Evolutionary conservation across 208 protist genomes (phyloP), one percentile per base, ranked within the genome.

Genomic region (Acanthamoeba triangularis): DNA sequence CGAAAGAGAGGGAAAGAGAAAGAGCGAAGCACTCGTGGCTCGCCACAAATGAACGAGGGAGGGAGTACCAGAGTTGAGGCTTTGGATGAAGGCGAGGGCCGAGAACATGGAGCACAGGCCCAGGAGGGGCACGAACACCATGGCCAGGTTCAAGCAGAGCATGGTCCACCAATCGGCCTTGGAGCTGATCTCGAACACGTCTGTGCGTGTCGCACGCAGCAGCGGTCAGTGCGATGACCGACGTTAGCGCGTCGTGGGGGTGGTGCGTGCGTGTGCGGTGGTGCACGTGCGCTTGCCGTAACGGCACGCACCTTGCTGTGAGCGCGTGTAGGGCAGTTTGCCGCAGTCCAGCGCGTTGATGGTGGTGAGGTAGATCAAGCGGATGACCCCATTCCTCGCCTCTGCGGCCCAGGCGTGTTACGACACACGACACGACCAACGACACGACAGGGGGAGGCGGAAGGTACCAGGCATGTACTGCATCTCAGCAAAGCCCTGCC

Each of bases 141-240:
- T 82, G 74, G 74, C 74, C 74, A 82, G 37, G 74, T 82, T 82
- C 33, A 82, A 18, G 30, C 74, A 82, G 28, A 82, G 3, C 74
- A 82, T 82, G 74, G 74, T 25, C 74, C 74, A 82, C 74, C 74
- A 82, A 35, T 82, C 74, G 33, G 74, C 74, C 74, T 82, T 82
- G 8, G 74, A 30, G 74, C 74, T 82, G 74, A 82, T 82, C 74
- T 82, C 41, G 74, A 82, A 82, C 74, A 82, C 74, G 30, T 82
- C 74, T 82, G 63, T 59, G 7, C 11, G 7, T 59, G 52, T 16
- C 37, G 3, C 37, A 41, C 37, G 3, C 37, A 41, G 28, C 65
- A 74, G 20, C 28, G 37, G 41, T 41, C 69, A 78, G 61, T 67
- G 1, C 61, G 61, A 67, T 67, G 16, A 28, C 4, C 28, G 61